Evolutionary conservation across 2,329 filamentous ascomycete species (phyloP), one percentile per base, ranked within the genome.

Genomic region (Fusarium mundagurra): DNA sequence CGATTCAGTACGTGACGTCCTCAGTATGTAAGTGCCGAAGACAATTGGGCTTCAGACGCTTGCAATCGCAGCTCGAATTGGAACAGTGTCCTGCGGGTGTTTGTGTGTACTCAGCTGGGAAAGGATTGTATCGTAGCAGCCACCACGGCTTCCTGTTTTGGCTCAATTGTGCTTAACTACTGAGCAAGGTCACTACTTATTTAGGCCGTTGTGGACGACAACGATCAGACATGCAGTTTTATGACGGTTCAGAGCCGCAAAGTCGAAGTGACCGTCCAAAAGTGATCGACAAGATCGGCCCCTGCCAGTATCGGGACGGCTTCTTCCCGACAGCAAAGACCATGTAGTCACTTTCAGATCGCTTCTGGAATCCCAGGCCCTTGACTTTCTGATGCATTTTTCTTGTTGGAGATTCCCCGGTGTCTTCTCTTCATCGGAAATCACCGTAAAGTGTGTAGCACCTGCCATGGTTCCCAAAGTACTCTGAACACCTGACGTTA

Each of bases 281-380:
- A 43, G 64, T 72, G 77, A 78, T 78, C 77, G 75, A 67, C 77
- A 78, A 77, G 77, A 77, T 78, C 72, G 76, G 58, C 74, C 76
- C 70, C 76, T 73, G 75, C 71, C 75, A 70, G 74, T 33, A 51
- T 64, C 77, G 72, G 70, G 72, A 77, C 69, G 67, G 71, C 58
- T 43, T 64, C 58, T 67, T 68, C 36, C 77, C 77, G 77, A 55
- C 51, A 66, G 59, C 45, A 60, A 59, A 67, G 61, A 69, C 71
- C 43, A 72, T 60, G 62, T 51, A 27, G 62, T 45, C 36, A 44
- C 50, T 76, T 57, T 63, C 43, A 68, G 62, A 71, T 75, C 65
- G 62, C 72, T 60, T 61, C 60, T 59, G 20, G 39, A 71, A 63
- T 48, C 61, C 31, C 20, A 45, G 66, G 13, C 34, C 64, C 48